A percentile compares a stretch with the other conserved stretches of the same genome.
phyloP scores from a whole-genome alignment of 768 basidiomycete species.

The Suillus lakei region DNA sequence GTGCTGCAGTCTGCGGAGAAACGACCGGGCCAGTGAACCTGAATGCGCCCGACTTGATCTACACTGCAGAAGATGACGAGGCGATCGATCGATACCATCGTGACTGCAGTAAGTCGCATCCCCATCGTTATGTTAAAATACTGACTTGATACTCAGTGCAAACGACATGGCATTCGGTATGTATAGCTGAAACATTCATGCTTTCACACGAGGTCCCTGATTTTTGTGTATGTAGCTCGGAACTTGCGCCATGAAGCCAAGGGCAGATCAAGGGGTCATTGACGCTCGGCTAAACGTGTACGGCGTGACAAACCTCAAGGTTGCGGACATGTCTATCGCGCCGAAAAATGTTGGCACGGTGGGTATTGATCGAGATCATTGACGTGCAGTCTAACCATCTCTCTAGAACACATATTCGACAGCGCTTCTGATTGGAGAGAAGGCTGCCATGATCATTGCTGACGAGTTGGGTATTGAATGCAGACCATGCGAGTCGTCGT shows the following conservation, averaged over 20 bases:
- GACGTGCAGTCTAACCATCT: neutral
- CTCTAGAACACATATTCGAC: constrained; percentile 44
- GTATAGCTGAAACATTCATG: constrained; percentile 2
- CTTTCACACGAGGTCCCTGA: constrained; percentile 14
- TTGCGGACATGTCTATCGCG: constrained; percentile 53
- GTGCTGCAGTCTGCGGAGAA: constrained; percentile 31
- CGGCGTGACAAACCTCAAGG: constrained; percentile 58
- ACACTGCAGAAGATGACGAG: constrained; percentile 39
- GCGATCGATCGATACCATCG: constrained; percentile 37
- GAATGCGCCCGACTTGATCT: constrained; percentile 34
- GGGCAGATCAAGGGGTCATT: constrained; percentile 61
- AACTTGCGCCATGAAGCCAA: constrained; percentile 71
- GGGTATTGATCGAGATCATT: neutral
- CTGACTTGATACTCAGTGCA: constrained; percentile 30
- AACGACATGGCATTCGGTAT: constrained; percentile 53
- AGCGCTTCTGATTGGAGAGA: constrained; percentile 53
- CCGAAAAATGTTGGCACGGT: constrained; percentile 40
- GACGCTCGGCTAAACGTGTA: constrained; percentile 66
- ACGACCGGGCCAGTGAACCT: constrained; percentile 24
- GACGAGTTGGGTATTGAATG: constrained; percentile 45
- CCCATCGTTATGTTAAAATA: neutral
- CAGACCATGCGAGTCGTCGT: neutral
- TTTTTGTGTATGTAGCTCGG: constrained; percentile 49
- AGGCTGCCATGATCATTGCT: constrained; percentile 59
- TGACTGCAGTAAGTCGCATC: constrained; percentile 18